Evolutionary conservation across 2,329 filamentous ascomycete species (phyloP).

Genomic region (Cercospora sp.): DNA sequence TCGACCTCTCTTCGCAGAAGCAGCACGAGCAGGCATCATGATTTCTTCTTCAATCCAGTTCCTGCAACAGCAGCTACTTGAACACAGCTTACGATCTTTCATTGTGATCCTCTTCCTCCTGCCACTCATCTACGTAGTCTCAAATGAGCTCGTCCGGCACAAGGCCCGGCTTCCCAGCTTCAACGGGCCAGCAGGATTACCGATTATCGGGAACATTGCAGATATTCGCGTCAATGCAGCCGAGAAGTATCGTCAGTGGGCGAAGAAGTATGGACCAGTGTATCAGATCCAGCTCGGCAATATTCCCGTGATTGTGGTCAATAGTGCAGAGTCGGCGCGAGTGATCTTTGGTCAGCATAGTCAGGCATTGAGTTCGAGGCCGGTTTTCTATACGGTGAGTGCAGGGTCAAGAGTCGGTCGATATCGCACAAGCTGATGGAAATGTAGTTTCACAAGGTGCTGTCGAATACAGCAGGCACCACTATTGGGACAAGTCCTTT

Average conservation of each 20-base stretch:
- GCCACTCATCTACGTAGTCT: conserved; percentile 40
- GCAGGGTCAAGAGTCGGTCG: not conserved
- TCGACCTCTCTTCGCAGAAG: not conserved
- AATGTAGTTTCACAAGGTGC: conserved; percentile 49
- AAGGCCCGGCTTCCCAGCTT: conserved; percentile 43
- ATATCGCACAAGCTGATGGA: not conserved
- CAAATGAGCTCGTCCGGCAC: conserved; percentile 40
- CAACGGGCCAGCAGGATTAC: conserved; percentile 43
- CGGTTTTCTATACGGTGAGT: conserved; percentile 45
- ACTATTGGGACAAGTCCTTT: conserved; percentile 70
- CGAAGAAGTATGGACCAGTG: conserved; percentile 44
- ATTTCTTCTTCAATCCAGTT: conserved; percentile 7
- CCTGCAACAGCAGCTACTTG: conserved; percentile 10
- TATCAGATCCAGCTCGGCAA: conserved; percentile 52
- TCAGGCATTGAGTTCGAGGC: conserved; percentile 45
- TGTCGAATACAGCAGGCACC: conserved; percentile 65
- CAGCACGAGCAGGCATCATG: conserved; percentile 9
- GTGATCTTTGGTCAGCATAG: conserved; percentile 47
- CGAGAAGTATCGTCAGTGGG: conserved; percentile 48
- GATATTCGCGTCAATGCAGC: conserved; percentile 47
- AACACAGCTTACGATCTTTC: conserved; percentile 2
- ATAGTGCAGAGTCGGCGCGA: conserved; percentile 44
- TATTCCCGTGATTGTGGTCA: conserved; percentile 48
- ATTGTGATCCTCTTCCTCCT: conserved; percentile 31
- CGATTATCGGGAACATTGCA: conserved; percentile 47